These are phyloP conservation scores for Paramecium biaurelia DNA, from an alignment of 73 alveolate genomes.

Conservation along the genomic window DNA sequence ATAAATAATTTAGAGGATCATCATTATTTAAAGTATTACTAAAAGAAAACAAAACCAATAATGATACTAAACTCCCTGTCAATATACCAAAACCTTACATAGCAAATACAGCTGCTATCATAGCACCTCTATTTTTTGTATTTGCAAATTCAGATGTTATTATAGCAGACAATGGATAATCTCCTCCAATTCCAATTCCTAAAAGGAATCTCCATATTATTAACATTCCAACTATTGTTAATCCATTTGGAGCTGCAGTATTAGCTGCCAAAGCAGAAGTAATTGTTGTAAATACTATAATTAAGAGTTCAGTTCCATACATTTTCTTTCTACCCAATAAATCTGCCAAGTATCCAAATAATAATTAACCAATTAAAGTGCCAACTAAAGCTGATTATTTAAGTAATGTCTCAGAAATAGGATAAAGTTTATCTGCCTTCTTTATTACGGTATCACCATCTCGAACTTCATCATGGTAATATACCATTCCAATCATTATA, in stretches of 20 bases:
- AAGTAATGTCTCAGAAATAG: not conserved
- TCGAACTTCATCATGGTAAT: not conserved
- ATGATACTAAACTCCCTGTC: not conserved
- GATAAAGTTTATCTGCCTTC: not conserved
- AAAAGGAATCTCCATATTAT: conserved; percentile 36
- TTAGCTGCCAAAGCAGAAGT: conserved; percentile 14
- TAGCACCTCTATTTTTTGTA: conserved; percentile 61
- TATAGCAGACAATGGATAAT: conserved; percentile 58
- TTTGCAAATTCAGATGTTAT: conserved; percentile 38
- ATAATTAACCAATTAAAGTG: conserved; percentile 37
- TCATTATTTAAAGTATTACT: not conserved
- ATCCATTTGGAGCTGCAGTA: conserved; percentile 9
- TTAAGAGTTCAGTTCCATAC: conserved; percentile 39
- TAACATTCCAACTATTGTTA: conserved; percentile 4
- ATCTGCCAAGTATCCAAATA: conserved; percentile 62
- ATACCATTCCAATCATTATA: conserved; percentile 3
- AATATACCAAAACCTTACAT: conserved; percentile 58
- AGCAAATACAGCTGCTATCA: conserved; percentile 66
- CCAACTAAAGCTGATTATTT: conserved; percentile 16
- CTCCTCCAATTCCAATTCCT: conserved; percentile 65
- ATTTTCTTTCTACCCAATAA: conserved; percentile 46
- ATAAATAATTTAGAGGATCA: not conserved
- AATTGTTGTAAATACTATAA: not conserved
- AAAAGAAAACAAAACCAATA: not conserved
- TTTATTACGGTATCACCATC: not conserved